These are phyloP conservation scores for Boletus tylopilopsis DNA, from an alignment of 768 basidiomycete species.

Conservation along the genomic window DNA sequence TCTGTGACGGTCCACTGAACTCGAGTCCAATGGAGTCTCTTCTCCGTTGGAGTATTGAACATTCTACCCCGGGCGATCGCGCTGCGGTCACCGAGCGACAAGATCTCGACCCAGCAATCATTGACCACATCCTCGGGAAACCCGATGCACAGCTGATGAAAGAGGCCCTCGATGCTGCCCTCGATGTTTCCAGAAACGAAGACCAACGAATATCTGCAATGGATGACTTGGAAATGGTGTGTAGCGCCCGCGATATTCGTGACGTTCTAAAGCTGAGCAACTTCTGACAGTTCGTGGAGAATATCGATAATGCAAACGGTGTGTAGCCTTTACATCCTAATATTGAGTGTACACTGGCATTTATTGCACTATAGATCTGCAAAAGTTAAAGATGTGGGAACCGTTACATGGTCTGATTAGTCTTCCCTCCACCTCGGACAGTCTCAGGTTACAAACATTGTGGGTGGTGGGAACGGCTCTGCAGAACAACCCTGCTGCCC, in stretches of 20 bases:
- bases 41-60: constrained; percentile 78
- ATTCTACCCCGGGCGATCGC: constrained; percentile 44
- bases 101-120: constrained; percentile 76
- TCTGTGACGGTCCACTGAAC: background rate
- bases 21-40: constrained; percentile 63
- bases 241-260: constrained; percentile 13
- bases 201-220: constrained; percentile 63
- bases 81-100: constrained; percentile 36
- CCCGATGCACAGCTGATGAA: constrained; percentile 83
- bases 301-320: constrained; percentile 89
- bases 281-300: constrained; percentile 65
- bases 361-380: constrained; percentile 51
- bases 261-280: background rate
- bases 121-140: constrained; percentile 82
- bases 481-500: constrained; percentile 87
- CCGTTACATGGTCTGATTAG: constrained; percentile 65
- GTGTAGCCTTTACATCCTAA: background rate
- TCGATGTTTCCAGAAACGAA: constrained; percentile 51
- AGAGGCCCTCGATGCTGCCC: constrained; percentile 64
- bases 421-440: constrained; percentile 49
- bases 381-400: constrained; percentile 74
- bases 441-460: constrained; percentile 61
- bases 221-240: constrained; percentile 86
- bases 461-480: constrained; percentile 90
- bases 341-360: background rate